Evolutionary conservation across 1,139 yeast genomes (phyloP), one percentile per base, ranked within the genome.

Genomic region (Debaryomyces fabryi): DNA sequence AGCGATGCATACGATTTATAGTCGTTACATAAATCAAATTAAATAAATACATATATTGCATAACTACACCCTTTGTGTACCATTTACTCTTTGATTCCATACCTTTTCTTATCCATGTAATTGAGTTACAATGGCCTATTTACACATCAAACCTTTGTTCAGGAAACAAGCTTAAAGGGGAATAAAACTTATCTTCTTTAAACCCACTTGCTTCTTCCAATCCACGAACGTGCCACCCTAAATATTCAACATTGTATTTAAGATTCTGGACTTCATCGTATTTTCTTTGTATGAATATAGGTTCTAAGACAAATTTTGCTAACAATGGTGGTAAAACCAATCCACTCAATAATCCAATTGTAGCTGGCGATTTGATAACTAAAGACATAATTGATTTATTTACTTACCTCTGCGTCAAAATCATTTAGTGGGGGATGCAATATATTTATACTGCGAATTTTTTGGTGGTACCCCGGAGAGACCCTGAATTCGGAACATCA

Each of bases 191-290:
- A 2, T 66, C 68, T 25, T 57, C 67, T 20, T 57, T 56, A 12
- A 58, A 51, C 7, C 76, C 76, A 39, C 50, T 56, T 4, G 57
- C 56, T 52, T 72, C 74, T 47, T 72, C 71, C 51, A 70, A 49
- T 44, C 59, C 60, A 30, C 76, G 60, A 3, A 72, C 68, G 33
- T 69, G 63, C 76, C 76, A 72, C n/a, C 76, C 76, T 13, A 71
- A 61, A 48, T 60, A 60, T 49, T 72, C 76, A 49, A 72, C 42
- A 48, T 66, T 69, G 51, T 69, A 67, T 48, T 66, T 68, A 36
- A 72, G 58, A 24, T 58, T 55, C 47, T 71, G 69, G 21, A 72
- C 64, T 49, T 72, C 76, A 37, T 67, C 64, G 46, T 58, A 62
- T 38, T 62, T 64, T 6, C 58, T 42, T 21, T 64, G 64, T 36